A percentile compares a stretch with the other conserved stretches of the same genome.
Evolutionary conservation across 169 alveolate species (phyloP).

Genomic region (Cryptosporidium sp.): DNA sequence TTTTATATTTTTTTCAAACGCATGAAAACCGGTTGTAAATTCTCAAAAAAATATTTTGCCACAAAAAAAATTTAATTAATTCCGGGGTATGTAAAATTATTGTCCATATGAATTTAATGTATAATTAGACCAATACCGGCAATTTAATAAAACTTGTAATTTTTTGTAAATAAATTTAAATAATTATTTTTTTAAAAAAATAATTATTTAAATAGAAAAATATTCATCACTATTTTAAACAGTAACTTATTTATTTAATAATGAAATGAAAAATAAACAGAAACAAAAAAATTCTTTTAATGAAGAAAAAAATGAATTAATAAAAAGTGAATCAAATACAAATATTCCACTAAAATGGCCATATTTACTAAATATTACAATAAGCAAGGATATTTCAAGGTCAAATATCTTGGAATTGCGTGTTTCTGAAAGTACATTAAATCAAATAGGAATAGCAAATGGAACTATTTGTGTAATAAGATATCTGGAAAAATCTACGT

Average conservation of each 20-base stretch:
- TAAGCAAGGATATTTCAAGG: slow-evolving; percentile 45
- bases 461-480: slow-evolving; percentile 40
- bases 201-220: no score
- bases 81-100: no score
- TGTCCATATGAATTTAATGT: background rate
- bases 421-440: slow-evolving; percentile 35
- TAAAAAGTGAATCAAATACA: background rate
- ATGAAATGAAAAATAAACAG: slow-evolving; percentile 61
- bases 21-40: slow-evolving; percentile 1
- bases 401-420: slow-evolving; percentile 41
- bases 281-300: background rate
- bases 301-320: background rate
- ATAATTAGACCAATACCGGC: background rate
- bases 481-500: background rate
- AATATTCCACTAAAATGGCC: slow-evolving; percentile 13
- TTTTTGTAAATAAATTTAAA: no score
- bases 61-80: background rate
- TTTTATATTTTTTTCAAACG: slow-evolving; percentile 3
- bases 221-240: no score
- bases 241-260: background rate
- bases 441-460: slow-evolving; percentile 40
- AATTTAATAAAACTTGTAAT: no score
- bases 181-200: no score
- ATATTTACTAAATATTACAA: background rate
- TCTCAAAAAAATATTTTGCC: background rate